phyloP scores from a whole-genome alignment of 257 asterid species.

The Jasminum sambac region DNA sequence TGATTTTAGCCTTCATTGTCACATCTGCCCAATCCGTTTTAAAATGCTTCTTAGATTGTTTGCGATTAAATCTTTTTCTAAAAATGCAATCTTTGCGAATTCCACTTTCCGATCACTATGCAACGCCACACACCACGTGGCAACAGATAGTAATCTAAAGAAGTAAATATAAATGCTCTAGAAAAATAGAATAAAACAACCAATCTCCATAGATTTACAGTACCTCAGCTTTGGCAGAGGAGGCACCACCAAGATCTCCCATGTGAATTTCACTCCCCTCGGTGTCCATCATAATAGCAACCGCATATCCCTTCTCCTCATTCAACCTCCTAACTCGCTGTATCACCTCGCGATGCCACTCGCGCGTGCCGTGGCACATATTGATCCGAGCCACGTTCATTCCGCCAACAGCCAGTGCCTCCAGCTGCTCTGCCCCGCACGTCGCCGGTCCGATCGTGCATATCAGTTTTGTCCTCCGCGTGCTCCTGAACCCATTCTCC shows the following conservation, averaged over 20 bases:
- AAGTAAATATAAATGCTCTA: neutral
- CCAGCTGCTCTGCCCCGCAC: constrained; percentile 83
- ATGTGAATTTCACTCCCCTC: constrained; percentile 99
- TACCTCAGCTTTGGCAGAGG: constrained; percentile 95
- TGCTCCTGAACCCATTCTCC: constrained; percentile 98
- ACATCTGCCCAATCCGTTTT: neutral
- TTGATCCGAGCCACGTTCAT: constrained; percentile 97
- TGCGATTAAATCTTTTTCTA: neutral
- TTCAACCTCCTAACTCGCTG: constrained; percentile 86
- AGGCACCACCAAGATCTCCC: constrained; percentile 97
- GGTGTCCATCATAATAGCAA: constrained; percentile 99
- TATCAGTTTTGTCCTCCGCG: constrained; percentile 88
- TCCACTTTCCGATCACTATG: neutral
- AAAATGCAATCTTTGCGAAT: neutral
- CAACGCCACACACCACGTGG: neutral
- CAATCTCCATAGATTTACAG: neutral
- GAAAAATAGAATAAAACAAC: neutral
- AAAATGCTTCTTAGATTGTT: neutral
- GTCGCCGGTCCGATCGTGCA: constrained; percentile 92
- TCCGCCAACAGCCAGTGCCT: constrained; percentile 94
- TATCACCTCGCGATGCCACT: constrained; percentile 89
- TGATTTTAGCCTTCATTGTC: neutral
- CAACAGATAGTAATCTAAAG: neutral
- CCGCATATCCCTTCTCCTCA: constrained; percentile 95
- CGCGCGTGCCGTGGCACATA: constrained; percentile 98